These are phyloP conservation scores for Cystofilobasidium bisporidii DNA, from an alignment of 768 basidiomycete species.

Conservation along the genomic window DNA sequence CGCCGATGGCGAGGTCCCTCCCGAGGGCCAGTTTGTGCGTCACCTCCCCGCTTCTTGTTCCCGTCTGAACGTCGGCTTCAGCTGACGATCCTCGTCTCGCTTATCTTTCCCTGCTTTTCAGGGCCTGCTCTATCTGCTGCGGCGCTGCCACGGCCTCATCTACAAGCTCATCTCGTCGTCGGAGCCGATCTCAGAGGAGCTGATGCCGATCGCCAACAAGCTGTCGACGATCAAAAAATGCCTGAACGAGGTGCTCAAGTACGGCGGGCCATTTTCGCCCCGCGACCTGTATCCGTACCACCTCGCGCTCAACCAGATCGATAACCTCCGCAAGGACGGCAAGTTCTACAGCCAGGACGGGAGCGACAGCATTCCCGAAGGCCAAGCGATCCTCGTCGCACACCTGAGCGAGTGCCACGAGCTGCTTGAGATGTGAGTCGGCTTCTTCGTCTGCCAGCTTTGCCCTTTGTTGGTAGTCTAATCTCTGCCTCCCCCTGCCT, in stretches of 20 bases:
- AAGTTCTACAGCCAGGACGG: constrained; percentile 50
- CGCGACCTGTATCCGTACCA: constrained; percentile 74
- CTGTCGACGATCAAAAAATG: constrained; percentile 94
- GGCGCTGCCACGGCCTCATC: constrained; percentile 78
- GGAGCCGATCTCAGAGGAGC: constrained; percentile 93
- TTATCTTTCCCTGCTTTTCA: not conserved
- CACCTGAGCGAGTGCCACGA: constrained; percentile 95
- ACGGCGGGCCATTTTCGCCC: constrained; percentile 83
- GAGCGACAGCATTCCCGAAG: constrained; percentile 62
- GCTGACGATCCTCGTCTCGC: not conserved
- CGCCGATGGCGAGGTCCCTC: constrained; percentile 69
- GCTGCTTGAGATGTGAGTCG: constrained; percentile 71
- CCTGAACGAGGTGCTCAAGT: constrained; percentile 87
- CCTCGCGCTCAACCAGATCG: constrained; percentile 64
- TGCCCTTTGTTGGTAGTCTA: not conserved
- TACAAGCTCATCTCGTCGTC: constrained; percentile 86
- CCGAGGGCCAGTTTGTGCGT: constrained; percentile 87
- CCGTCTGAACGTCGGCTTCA: not conserved
- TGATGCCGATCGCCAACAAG: constrained; percentile 97
- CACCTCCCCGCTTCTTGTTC: not conserved
- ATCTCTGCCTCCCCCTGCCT: not conserved
- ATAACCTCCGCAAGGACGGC: constrained; percentile 82
- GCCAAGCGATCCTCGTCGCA: constrained; percentile 91
- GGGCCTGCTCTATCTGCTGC: constrained; percentile 27
- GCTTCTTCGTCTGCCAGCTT: not conserved